Evolutionary conservation across 225 moss, liverwort and hornwort species (phyloP).

Genomic region (Ulota crispa): DNA sequence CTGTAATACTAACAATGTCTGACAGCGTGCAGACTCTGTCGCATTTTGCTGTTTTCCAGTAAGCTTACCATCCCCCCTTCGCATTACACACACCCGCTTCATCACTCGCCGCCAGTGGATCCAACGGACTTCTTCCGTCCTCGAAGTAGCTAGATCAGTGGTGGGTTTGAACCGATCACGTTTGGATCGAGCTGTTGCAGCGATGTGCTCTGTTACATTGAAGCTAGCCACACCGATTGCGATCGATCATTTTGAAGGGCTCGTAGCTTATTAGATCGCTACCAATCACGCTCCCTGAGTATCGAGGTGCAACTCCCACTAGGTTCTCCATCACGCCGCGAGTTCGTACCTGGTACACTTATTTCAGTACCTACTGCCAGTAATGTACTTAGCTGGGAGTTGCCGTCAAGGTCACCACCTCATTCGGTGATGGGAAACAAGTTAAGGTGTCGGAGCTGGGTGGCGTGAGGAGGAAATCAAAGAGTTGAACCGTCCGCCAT

Average conservation of each 20-base stretch:
- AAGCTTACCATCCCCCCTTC: not conserved
- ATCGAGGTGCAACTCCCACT: not conserved
- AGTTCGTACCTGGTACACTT: not conserved
- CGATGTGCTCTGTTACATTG: not conserved
- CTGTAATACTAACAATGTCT: not conserved
- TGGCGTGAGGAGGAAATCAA: not conserved
- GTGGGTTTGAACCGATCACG: not conserved
- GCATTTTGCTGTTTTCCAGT: not conserved
- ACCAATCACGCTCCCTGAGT: not conserved
- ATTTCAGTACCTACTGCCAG: not conserved
- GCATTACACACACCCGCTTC: not conserved
- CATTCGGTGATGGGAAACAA: not conserved
- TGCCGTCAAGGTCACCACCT: not conserved
- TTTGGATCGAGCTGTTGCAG: not conserved
- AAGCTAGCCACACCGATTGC: not conserved
- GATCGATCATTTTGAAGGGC: not conserved
- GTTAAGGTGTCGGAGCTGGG: not conserved
- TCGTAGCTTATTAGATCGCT: not conserved
- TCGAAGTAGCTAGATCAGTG: not conserved
- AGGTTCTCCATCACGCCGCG: no score
- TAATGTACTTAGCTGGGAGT: not conserved
- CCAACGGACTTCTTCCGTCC: not conserved
- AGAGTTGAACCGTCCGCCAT: not conserved
- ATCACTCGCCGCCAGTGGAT: not conserved
- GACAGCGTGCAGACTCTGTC: not conserved